phyloP scores from a whole-genome alignment of 352 stramenopile genomes.

The Aphanomyces invadans region DNA sequence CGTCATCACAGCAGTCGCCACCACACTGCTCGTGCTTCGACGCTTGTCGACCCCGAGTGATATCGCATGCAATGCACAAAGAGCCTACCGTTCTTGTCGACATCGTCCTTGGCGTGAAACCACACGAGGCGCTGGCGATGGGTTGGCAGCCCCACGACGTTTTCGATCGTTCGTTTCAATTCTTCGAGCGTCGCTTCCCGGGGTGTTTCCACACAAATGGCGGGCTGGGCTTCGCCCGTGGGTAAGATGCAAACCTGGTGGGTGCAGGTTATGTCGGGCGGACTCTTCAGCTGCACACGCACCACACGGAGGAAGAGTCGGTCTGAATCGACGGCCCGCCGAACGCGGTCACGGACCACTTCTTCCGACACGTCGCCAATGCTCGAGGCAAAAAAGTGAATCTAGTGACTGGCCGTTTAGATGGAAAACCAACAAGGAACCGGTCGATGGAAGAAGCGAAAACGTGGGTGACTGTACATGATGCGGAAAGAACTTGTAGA shows the following conservation, averaged over 20 bases:
- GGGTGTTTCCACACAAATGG: conserved; percentile 72
- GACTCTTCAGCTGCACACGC: too few species aligned
- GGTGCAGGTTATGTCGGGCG: too few species aligned
- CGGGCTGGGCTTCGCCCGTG: conserved; percentile 65
- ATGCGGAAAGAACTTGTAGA: conserved; percentile 82
- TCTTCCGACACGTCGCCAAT: conserved; percentile 77
- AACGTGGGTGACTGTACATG: conserved; percentile 49
- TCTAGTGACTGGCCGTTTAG: conserved; percentile 31
- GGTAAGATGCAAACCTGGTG: conserved; percentile 78
- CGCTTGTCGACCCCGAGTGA: too few species aligned
- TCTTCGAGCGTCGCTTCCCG: conserved; percentile 68
- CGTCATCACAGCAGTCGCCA: too few species aligned
- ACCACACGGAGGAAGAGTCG: conserved; percentile 82
- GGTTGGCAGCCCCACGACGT: conserved; percentile 73
- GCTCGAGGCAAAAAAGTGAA: conserved; percentile 79
- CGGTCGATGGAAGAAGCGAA: neutral
- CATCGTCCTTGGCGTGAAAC: conserved; percentile 80
- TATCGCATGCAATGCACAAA: too few species aligned
- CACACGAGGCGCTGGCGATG: conserved; percentile 81
- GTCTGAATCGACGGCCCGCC: conserved; percentile 76
- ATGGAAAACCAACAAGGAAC: conserved; percentile 10
- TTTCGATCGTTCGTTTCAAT: conserved; percentile 70
- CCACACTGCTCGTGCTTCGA: too few species aligned
- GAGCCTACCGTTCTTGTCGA: conserved; percentile 68
- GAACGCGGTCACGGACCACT: conserved; percentile 72